Evolutionary conservation across 805 yeast genomes (phyloP).

Genomic region (Candida succiphila): DNA sequence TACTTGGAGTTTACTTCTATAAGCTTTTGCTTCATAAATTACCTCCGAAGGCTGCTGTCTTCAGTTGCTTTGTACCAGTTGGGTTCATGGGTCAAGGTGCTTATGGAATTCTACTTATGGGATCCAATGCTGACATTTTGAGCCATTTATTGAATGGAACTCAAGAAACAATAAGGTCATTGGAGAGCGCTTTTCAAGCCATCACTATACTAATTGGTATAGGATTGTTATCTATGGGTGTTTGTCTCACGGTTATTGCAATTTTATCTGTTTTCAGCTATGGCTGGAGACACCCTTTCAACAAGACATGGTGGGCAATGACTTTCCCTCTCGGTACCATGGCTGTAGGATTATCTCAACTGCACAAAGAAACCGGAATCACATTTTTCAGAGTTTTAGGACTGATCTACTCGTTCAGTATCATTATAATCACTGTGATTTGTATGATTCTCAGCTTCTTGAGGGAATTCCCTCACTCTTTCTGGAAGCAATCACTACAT

Average conservation of each 20-base stretch:
- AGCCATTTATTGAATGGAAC: background rate
- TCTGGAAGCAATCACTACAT: background rate
- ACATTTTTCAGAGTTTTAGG: conserved; percentile 53
- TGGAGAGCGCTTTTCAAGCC: conserved; percentile 34
- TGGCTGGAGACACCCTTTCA: conserved; percentile 28
- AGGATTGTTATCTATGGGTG: conserved; percentile 20
- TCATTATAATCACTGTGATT: conserved; percentile 33
- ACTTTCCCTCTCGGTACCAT: conserved; percentile 89
- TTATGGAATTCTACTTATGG: conserved; percentile 40
- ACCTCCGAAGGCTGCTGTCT: conserved; percentile 44
- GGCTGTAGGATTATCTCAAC: conserved; percentile 46
- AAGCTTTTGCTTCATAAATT: conserved; percentile 47
- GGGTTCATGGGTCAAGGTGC: conserved; percentile 87
- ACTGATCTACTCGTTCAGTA: conserved; percentile 46
- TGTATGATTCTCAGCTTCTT: conserved; percentile 29
- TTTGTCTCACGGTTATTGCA: conserved; percentile 33
- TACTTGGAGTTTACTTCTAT: conserved; percentile 49
- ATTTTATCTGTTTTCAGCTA: conserved; percentile 21
- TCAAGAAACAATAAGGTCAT: conserved; percentile 9
- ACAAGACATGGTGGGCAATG: conserved; percentile 66
- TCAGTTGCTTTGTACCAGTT: conserved; percentile 66
- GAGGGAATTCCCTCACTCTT: conserved; percentile 18
- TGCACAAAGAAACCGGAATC: conserved; percentile 39
- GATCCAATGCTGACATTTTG: conserved; percentile 7
- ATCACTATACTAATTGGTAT: conserved; percentile 1